Conservation (phyloP, 345 rosid species). For the Corymbia maculata region DNA sequence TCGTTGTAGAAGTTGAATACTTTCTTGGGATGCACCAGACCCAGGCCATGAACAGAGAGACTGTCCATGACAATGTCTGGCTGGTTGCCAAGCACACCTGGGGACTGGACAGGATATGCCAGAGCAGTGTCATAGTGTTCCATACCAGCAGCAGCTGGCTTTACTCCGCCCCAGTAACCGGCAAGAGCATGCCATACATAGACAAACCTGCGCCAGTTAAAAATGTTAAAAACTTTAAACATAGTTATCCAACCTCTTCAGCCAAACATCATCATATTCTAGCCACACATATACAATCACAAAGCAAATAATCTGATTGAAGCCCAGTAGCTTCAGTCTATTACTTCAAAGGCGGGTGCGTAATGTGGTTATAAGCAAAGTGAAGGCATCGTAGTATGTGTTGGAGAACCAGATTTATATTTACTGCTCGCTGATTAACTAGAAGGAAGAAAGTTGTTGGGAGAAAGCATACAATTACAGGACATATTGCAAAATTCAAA, state of each 20-base stretch:
- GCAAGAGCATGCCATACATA: conserved; percentile 98
- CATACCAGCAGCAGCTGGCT: conserved; percentile 90
- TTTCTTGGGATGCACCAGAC: conserved; percentile 87
- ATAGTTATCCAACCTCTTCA: not conserved
- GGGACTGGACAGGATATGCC: conserved; percentile 85
- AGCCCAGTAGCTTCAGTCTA: not conserved
- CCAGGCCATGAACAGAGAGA: conserved; percentile 78
- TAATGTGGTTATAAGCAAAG: not conserved
- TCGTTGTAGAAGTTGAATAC: conserved; percentile 95
- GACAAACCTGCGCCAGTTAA: conserved; percentile 35
- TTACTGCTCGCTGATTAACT: not conserved
- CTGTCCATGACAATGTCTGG: conserved; percentile 96
- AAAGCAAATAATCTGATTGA: not conserved
- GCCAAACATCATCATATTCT: not conserved
- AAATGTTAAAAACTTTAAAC: not conserved
- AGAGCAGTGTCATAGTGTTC: conserved; percentile 86
- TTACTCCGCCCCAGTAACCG: conserved; percentile 99
- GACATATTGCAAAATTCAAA: not conserved
- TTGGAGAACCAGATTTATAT: not conserved
- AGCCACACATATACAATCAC: not conserved
- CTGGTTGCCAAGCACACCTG: conserved; percentile 85
- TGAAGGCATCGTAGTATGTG: not conserved
- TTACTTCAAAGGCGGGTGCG: not conserved
- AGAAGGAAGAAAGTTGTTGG: not conserved
- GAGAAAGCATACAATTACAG: not conserved